These are phyloP conservation scores for Apiospora marii DNA, from an alignment of 2,329 filamentous ascomycete species.

Conservation along the genomic window DNA sequence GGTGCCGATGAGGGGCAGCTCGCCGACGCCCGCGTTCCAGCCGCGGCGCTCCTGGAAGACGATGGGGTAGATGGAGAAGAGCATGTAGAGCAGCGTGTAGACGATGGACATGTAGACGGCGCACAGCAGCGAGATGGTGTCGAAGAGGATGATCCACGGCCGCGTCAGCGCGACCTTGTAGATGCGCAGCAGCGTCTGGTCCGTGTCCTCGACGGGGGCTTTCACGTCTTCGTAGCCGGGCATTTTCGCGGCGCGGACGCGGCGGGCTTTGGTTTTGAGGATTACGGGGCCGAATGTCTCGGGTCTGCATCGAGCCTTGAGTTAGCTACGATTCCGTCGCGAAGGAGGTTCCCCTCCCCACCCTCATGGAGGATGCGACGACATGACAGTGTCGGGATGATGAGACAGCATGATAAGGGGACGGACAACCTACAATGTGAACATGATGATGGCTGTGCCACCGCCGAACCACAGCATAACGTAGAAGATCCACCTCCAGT, in stretches of 20 bases:
- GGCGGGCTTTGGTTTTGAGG: constrained; percentile 59
- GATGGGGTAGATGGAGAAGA: constrained; percentile 65
- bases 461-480: constrained; percentile 54
- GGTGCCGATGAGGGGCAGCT: constrained; percentile 59
- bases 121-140: constrained; percentile 59
- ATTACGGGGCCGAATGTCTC: constrained; percentile 62
- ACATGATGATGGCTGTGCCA: constrained; percentile 52
- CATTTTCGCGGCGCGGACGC: constrained; percentile 57
- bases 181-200: constrained; percentile 50
- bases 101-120: constrained; percentile 62
- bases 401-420: not conserved
- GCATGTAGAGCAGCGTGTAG: constrained; percentile 63
- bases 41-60: constrained; percentile 60
- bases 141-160: constrained; percentile 62
- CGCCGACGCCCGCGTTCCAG: constrained; percentile 61
- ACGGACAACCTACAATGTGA: constrained; percentile 47
- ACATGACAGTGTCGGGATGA: not conserved
- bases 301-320: constrained; percentile 50
- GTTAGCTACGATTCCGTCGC: too few species aligned
- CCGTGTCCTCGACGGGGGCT: constrained; percentile 55
- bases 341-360: too few species aligned
- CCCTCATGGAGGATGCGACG: not conserved
- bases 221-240: constrained; percentile 60
- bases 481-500: constrained; percentile 63
- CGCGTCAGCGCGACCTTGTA: constrained; percentile 61